Evolutionary conservation across 805 yeast genomes (phyloP), one percentile per base, ranked within the genome.

Genomic region (Yarrowia sp.): DNA sequence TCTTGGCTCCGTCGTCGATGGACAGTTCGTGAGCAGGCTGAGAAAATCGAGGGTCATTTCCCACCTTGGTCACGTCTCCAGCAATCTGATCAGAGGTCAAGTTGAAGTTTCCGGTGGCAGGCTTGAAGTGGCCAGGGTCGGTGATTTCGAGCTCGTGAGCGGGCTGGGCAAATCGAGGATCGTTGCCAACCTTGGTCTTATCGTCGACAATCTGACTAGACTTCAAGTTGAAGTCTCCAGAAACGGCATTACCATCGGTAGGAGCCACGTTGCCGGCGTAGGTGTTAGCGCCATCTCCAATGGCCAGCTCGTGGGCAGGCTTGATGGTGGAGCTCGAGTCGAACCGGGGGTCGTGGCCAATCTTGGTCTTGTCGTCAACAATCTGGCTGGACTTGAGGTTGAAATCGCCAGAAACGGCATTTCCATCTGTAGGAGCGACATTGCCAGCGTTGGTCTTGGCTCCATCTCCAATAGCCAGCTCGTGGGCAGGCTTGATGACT

Each of bases 371-470:
- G 19, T 55, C 61, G 3, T 10, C 61, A 8, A 19, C 61, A 40
- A 55, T 55, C 46, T 55, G 61, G 36, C 15, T 40, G 8, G 61
- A 38, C 43, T 36, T 55, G 36, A 55, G 36, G 38, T 55, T 55
- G 36, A 55, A 55, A 8, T 38, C 32, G 4, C 32, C 32, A 26
- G 32, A 26, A 3, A 26, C 32, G 32, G 32, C 32, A 5, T 26
- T 26, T 26, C 32, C 32, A 26, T 26, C 32, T 5, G 32, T 26
- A 26, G 32, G 32, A 26, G 32, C 32, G 32, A 26, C 32, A 26
- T 26, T 26, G 32, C 32, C 32, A 5, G 32, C 32, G 7, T 26
- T 26, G 32, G 32, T 26, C 32, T 26, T 26, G 32, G 32, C 32
- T 12, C 43, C 43, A 40, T 40, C 43, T 2, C 5, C 43, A 11